These are phyloP conservation scores for Boletus reticuloceps DNA, from an alignment of 768 basidiomycete species.

Conservation along the genomic window DNA sequence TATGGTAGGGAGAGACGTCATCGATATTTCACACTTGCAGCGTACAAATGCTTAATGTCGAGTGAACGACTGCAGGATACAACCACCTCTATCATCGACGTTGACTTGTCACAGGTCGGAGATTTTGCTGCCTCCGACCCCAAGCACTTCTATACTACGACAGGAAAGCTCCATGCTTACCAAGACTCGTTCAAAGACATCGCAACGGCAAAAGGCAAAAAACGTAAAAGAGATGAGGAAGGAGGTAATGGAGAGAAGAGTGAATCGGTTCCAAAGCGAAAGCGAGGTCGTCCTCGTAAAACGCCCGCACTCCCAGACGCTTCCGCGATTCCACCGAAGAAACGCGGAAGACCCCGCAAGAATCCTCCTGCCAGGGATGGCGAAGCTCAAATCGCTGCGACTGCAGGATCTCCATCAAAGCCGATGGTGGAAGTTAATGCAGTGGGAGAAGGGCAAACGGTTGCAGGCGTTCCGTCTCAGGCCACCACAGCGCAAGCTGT, in stretches of 20 bases:
- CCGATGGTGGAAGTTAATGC: not conserved
- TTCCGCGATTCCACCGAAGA: conserved; percentile 27
- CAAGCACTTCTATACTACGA: conserved; percentile 53
- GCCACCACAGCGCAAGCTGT: not conserved
- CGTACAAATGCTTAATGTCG: conserved; percentile 61
- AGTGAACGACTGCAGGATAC: conserved; percentile 63
- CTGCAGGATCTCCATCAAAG: conserved; percentile 9
- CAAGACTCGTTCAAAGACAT: conserved; percentile 49
- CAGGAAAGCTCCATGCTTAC: conserved; percentile 40
- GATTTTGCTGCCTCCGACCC: conserved; percentile 48
- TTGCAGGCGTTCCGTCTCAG: not conserved
- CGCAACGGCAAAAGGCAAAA: conserved; percentile 21
- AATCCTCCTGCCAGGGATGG: conserved; percentile 3
- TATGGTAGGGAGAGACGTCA: conserved; percentile 83
- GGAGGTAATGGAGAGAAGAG: conserved; percentile 13
- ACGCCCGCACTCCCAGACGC: conserved; percentile 9
- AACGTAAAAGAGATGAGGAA: conserved; percentile 32
- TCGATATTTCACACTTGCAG: conserved; percentile 74
- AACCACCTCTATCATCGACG: conserved; percentile 39
- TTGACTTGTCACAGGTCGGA: conserved; percentile 51
- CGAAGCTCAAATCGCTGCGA: not conserved
- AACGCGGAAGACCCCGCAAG: conserved; percentile 36
- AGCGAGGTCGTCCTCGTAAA: conserved; percentile 60
- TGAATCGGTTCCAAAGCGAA: conserved; percentile 31
- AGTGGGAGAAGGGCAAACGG: not conserved